Conservation (phyloP, 73 alveolate species). For the Paramecium primaurelia region DNA sequence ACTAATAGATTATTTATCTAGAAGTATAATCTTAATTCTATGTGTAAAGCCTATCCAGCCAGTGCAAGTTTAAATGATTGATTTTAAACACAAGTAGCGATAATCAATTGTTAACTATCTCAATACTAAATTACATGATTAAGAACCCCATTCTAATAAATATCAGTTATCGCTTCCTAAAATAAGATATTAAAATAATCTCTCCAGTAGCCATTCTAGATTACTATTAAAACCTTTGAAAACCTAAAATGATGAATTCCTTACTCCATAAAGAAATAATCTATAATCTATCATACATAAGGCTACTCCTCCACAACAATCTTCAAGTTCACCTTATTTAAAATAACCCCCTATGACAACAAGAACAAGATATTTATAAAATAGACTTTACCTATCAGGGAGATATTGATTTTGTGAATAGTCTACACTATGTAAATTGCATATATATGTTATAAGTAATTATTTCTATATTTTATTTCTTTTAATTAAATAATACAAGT, state of each 20-base stretch:
- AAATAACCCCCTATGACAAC: neutral
- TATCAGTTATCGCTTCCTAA: neutral
- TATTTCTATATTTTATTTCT: neutral
- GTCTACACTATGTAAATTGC: neutral
- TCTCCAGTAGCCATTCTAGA: neutral
- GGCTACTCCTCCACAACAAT: neutral
- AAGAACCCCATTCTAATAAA: neutral
- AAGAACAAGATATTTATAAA: neutral
- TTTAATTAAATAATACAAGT: neutral
- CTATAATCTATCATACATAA: neutral
- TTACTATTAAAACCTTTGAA: neutral
- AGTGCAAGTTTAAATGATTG: slow-evolving; percentile 14
- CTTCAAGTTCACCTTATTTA: neutral
- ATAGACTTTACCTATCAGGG: neutral
- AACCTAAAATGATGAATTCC: neutral
- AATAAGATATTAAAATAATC: neutral
- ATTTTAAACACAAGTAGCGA: neutral
- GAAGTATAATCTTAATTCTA: neutral
- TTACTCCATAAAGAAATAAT: neutral
- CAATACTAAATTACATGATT: neutral
- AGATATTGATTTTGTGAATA: neutral
- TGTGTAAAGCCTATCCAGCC: neutral
- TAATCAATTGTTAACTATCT: neutral
- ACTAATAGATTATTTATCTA: neutral
- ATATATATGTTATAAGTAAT: neutral